A percentile compares a stretch with the other conserved stretches of the same genome.
Conservation (phyloP, 2,329 filamentous ascomycete genomes). For the Fusarium sp. region DNA sequence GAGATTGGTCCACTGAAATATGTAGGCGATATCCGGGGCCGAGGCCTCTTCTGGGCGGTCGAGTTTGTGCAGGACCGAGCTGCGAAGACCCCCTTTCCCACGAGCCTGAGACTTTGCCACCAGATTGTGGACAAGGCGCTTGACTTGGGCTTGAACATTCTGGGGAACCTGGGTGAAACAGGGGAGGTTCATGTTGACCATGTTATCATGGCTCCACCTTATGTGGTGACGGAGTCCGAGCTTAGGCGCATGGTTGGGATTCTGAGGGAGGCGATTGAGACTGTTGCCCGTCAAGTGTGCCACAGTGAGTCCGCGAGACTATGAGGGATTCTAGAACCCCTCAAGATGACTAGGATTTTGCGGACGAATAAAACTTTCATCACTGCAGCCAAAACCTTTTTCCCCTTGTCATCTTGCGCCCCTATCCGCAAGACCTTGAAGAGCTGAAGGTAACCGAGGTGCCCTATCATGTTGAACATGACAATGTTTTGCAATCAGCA, state of each 20-base stretch:
- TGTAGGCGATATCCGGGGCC: constrained; percentile 38
- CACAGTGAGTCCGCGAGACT: neutral
- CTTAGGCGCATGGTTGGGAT: neutral
- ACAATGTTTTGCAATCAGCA: neutral
- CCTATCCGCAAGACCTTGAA: neutral
- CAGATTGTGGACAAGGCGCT: neutral
- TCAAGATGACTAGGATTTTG: neutral
- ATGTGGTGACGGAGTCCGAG: neutral
- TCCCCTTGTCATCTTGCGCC: neutral
- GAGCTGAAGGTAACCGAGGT: neutral
- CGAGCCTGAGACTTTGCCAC: constrained; percentile 10
- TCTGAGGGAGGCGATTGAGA: neutral
- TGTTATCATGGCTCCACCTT: neutral
- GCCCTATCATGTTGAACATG: neutral
- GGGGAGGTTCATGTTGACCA: neutral
- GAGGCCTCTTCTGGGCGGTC: constrained; percentile 37
- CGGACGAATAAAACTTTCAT: neutral
- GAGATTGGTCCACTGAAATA: constrained; percentile 13
- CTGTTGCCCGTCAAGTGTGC: neutral
- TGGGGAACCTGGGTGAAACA: neutral
- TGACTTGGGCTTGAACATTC: neutral
- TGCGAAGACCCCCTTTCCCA: constrained; percentile 31
- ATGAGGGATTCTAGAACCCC: neutral
- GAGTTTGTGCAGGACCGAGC: constrained; percentile 40
- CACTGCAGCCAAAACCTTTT: neutral